Evolutionary conservation across 1,284 basidiomycete genomes (phyloP), one percentile per base, ranked within the genome.

Genomic region (Microbotryum violaceum): DNA sequence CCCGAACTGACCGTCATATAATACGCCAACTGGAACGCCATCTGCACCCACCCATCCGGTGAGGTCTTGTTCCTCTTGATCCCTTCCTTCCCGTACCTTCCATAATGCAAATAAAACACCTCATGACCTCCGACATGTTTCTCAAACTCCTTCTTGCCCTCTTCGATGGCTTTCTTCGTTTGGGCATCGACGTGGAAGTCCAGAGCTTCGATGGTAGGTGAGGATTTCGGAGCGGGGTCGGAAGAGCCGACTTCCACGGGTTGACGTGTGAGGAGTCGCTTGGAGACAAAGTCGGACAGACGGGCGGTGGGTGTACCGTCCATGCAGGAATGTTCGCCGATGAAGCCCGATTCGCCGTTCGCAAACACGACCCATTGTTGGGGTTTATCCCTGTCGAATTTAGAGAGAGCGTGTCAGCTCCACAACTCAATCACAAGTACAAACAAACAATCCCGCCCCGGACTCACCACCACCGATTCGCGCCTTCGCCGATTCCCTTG

Each of bases 301-400:
- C 82, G 78, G 12, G 82, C 78, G 10, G 82, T 85, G 6, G 85
- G 66, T 1, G 64, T 65, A n/a, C 90, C 91, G 72, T 92, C 90
- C 89, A 92, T 92, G 68, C 89, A 82, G 20, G 88, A 89, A 76
- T 94, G 91, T 76, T 94, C 91, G 58, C 91, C 91, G 82, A 92
- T 86, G 70, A 91, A 78, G 6, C 90, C 91, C 2, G 88, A 85
- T 63, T 82, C 79, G 25, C 81, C 83, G 70, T 91, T 89, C 73
- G 89, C 86, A 69, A 82, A 88, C 9, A 91, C 81, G 63, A 91
- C 79, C 74, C 91, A 86, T 74, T 93, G 85, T 57, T 86, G 77
- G 9, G 89, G 89, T 75, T 91, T 91, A 75, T 91, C 89, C 52
- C 86, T 84, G 84, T 37, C 23, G 20, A 6, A 9, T 27, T 14